Conservation (phyloP, 192 early-diverging fungal genomes). For the Backusella sp. region DNA sequence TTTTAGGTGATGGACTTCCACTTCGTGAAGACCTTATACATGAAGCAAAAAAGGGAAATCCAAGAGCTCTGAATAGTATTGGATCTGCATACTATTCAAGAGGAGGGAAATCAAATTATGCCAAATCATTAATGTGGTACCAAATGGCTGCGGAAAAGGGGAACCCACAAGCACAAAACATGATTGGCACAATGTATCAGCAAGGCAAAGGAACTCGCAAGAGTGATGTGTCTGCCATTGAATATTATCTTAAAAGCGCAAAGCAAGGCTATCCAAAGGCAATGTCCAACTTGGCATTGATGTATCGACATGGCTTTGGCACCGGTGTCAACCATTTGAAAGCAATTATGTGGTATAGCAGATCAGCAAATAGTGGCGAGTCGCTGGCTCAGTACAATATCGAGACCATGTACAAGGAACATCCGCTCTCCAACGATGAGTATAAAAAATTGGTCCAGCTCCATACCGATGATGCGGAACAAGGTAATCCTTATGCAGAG, state of each 20-base stretch:
- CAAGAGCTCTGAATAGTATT: background rate
- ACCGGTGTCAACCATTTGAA: background rate
- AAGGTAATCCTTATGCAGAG: background rate
- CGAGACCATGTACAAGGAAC: background rate
- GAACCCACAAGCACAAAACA: background rate
- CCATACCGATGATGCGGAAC: background rate
- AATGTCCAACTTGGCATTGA: background rate
- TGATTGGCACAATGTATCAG: slow-evolving; percentile 2
- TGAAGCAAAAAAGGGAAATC: background rate
- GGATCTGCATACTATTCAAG: background rate
- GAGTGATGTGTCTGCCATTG: background rate
- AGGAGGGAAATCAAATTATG: background rate
- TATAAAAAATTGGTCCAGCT: background rate
- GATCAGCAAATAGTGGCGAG: background rate
- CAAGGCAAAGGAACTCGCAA: background rate
- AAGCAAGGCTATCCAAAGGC: background rate
- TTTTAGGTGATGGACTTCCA: background rate
- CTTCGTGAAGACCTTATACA: background rate
- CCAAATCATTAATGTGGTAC: background rate
- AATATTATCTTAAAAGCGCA: background rate
- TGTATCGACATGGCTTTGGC: background rate
- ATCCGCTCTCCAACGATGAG: background rate
- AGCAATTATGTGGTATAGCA: background rate
- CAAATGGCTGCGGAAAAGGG: background rate
- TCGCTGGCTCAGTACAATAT: background rate